Evolutionary conservation across 257 asterid species (phyloP).

Genomic region (Scutellaria galericulata): DNA sequence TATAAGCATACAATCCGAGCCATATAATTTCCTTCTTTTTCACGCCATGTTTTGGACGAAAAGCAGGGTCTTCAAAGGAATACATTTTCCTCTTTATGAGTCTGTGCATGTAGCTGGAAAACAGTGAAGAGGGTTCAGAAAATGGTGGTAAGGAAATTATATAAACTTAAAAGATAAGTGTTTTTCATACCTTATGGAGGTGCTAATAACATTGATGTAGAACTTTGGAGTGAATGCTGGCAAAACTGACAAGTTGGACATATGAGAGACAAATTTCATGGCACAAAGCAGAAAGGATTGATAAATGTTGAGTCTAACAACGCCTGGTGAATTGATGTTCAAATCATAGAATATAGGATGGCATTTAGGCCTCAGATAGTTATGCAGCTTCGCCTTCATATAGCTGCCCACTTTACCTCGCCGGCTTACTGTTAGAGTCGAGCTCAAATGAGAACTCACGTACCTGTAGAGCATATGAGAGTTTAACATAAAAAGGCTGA

Average conservation of each 20-base stretch:
- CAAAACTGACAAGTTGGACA: slow-evolving; percentile 50
- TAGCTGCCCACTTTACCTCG: slow-evolving; percentile 55
- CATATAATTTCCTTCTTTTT: slow-evolving; percentile 58
- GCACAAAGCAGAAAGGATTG: slow-evolving; percentile 82
- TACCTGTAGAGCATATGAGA: slow-evolving; percentile 57
- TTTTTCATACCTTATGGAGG: slow-evolving; percentile 63
- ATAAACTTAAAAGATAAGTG: background rate
- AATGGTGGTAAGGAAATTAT: background rate
- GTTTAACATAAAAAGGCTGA: slow-evolving; percentile 11
- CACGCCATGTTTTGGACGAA: slow-evolving; percentile 64
- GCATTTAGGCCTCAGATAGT: slow-evolving; percentile 75
- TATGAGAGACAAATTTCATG: slow-evolving; percentile 78
- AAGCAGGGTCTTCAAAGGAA: slow-evolving; percentile 39
- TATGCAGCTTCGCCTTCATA: slow-evolving; percentile 59
- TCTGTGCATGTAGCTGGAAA: slow-evolving; percentile 69
- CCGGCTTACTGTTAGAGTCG: slow-evolving; percentile 69
- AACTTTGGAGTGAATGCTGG: slow-evolving; percentile 54
- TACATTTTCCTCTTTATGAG: slow-evolving; percentile 64
- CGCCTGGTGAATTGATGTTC: slow-evolving; percentile 73
- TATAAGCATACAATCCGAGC: slow-evolving; percentile 77
- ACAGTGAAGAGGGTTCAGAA: background rate
- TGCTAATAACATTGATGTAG: slow-evolving; percentile 43
- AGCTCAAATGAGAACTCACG: slow-evolving; percentile 58
- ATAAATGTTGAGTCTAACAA: slow-evolving; percentile 84
- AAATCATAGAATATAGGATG: slow-evolving; percentile 86